Evolutionary conservation across 257 asterid genomes (phyloP).

Genomic region (Scutellaria galericulata): DNA sequence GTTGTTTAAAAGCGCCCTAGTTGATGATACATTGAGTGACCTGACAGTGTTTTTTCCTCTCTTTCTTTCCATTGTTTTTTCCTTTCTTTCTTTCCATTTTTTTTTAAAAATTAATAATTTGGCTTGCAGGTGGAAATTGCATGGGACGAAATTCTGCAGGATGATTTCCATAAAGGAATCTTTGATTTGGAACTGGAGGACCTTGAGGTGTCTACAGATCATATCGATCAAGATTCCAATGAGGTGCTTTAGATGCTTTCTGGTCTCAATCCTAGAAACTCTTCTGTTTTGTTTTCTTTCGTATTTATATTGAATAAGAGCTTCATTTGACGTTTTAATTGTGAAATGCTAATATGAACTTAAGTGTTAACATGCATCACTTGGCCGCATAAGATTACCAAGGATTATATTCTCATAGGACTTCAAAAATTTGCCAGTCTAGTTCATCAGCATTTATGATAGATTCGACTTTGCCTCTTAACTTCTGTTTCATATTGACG

Average conservation of each 20-base stretch:
- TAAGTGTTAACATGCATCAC: neutral
- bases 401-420: neutral
- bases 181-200: constrained; percentile 92
- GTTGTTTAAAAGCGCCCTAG: constrained; percentile 38
- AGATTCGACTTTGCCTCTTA: neutral
- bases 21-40: constrained; percentile 23
- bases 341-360: neutral
- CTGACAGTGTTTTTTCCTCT: neutral
- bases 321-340: neutral
- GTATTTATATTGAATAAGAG: neutral
- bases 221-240: constrained; percentile 51
- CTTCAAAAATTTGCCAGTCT: neutral
- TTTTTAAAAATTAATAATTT: neutral
- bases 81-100: too few species aligned
- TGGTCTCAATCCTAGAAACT: constrained; percentile 14
- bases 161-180: constrained; percentile 77
- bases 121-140: constrained; percentile 68
- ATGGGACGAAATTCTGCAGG: constrained; percentile 81
- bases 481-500: neutral
- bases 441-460: neutral
- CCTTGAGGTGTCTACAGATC: constrained; percentile 59
- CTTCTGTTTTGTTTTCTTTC: neutral
- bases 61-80: neutral
- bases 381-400: neutral
- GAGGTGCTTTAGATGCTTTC: constrained; percentile 52